Conservation (phyloP, 106 monocot species). For the Dendrobium officinale region DNA sequence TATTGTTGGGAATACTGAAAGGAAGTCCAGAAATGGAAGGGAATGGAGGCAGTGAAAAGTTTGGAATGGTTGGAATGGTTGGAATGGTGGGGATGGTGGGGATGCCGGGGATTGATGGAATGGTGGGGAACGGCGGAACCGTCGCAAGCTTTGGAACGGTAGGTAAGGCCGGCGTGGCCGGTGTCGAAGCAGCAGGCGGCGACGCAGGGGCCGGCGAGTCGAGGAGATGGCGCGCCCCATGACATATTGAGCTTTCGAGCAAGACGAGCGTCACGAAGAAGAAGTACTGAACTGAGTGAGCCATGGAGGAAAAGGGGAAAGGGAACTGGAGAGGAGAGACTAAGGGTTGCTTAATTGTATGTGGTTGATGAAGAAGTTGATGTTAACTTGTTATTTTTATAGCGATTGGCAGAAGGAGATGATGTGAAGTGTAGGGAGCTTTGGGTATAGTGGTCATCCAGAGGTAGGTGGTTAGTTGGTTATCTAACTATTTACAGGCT, state of each 20-base stretch:
- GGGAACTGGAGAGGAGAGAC: background rate
- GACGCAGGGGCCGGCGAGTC: background rate
- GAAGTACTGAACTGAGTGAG: background rate
- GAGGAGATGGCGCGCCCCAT: background rate
- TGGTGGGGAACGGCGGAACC: background rate
- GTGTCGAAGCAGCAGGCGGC: background rate
- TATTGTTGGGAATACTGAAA: background rate
- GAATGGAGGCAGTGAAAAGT: background rate
- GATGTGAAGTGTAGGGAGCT: background rate
- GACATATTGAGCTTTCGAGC: background rate
- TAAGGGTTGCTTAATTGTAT: too few species aligned
- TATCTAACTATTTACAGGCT: background rate
- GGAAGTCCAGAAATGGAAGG: background rate
- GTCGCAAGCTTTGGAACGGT: background rate
- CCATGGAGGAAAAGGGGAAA: background rate
- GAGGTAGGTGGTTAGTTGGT: background rate
- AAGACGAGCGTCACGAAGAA: background rate
- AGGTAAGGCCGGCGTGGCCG: background rate
- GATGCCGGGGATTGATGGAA: background rate
- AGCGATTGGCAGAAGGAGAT: background rate
- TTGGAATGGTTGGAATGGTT: background rate
- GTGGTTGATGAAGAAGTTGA: background rate
- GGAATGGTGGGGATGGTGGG: background rate
- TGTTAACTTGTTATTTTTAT: background rate
- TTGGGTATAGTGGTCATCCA: background rate